Conservation (phyloP, 768 basidiomycete genomes). For the Lentinula aciculospora region DNA sequence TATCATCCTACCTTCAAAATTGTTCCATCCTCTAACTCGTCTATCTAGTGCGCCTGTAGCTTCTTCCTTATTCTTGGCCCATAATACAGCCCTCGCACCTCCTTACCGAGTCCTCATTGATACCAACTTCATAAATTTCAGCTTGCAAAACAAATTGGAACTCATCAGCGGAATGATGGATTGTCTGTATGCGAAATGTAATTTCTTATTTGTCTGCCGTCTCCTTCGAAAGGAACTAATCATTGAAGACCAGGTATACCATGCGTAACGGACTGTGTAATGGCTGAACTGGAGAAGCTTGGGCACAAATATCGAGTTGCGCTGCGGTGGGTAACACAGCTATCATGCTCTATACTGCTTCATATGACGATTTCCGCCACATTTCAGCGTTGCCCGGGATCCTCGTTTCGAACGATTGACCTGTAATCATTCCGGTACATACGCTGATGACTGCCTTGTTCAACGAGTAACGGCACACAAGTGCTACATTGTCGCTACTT, state of each 20-base stretch:
- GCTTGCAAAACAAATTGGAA: conserved; percentile 96
- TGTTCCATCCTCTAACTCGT: conserved; percentile 4
- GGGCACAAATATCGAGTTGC: conserved; percentile 95
- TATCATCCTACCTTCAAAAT: conserved; percentile 1
- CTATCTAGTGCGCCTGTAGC: conserved; percentile 67
- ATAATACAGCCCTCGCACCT: conserved; percentile 93
- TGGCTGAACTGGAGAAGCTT: conserved; percentile 97
- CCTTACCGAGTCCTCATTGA: conserved; percentile 97
- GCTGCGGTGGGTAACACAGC: conserved; percentile 59
- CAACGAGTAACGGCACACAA: conserved; percentile 93
- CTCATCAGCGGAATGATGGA: conserved; percentile 99
- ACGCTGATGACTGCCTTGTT: conserved; percentile 97
- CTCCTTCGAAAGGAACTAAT: conserved; percentile 8
- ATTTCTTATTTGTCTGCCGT: background rate
- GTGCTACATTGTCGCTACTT: conserved; percentile 97
- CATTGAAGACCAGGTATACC: conserved; percentile 69
- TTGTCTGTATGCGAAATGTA: conserved; percentile 96
- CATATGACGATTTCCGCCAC: conserved; percentile 10
- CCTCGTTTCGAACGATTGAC: conserved; percentile 92
- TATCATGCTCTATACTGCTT: background rate
- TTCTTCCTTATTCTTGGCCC: conserved; percentile 90
- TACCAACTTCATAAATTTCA: conserved; percentile 99
- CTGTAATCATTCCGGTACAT: conserved; percentile 94
- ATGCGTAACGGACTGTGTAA: conserved; percentile 98
- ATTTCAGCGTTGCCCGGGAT: conserved; percentile 84